Evolutionary conservation across 148 eudicot genomes (phyloP).

Genomic region (Rhododendron griersonianum): DNA sequence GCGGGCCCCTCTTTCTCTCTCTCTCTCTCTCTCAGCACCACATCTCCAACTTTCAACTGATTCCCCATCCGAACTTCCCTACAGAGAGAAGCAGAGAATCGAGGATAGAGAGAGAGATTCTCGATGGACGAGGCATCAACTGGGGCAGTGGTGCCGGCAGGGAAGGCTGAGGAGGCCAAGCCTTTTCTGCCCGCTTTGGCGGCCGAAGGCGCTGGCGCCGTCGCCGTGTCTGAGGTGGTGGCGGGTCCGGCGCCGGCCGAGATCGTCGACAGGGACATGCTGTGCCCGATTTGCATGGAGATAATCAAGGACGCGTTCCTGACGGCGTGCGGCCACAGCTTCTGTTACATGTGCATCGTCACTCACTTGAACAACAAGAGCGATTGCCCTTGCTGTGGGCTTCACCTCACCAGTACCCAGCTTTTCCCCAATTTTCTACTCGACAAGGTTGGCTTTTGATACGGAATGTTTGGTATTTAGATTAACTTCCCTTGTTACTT

Average conservation of each 20-base stretch:
- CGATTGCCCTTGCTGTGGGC: slow-evolving; percentile 79
- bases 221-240: not conserved
- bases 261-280: slow-evolving; percentile 47
- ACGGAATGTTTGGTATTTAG: not conserved
- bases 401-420: slow-evolving; percentile 44
- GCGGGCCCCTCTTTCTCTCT: slow-evolving; percentile 15
- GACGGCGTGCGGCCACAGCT: slow-evolving; percentile 87
- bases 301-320: slow-evolving; percentile 61
- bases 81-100: not conserved
- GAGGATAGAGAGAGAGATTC: not conserved
- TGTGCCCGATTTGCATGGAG: slow-evolving; percentile 60
- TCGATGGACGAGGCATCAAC: slow-evolving; percentile 31
- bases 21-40: not conserved
- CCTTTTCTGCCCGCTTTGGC: slow-evolving; percentile 13
- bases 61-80: not conserved
- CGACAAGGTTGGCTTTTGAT: slow-evolving; percentile 52
- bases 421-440: slow-evolving; percentile 85
- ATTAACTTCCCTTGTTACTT: not conserved
- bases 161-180: slow-evolving; percentile 19
- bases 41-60: not conserved
- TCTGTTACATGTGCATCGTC: slow-evolving; percentile 74
- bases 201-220: slow-evolving; percentile 9
- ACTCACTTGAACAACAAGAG: slow-evolving; percentile 66
- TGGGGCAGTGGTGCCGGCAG: slow-evolving; percentile 52
- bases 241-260: slow-evolving; percentile 14